Evolutionary conservation across 495 filamentous ascomycete genomes (phyloP).

Genomic region (Trichoderma gamsii): DNA sequence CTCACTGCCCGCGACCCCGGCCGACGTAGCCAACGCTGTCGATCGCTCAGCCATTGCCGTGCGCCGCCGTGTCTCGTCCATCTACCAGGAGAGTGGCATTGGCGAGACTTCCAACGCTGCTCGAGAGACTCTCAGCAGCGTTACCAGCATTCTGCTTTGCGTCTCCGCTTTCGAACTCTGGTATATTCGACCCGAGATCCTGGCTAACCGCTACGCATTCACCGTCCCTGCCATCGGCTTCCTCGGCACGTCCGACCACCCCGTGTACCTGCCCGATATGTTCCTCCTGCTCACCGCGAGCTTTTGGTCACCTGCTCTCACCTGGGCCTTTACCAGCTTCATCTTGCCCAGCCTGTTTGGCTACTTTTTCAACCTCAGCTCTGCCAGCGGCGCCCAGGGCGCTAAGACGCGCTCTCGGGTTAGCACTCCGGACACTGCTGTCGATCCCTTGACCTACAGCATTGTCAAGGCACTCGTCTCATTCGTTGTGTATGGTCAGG

Average conservation of each 20-base stretch:
- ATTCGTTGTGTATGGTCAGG: conserved; percentile 69
- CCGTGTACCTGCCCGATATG: conserved; percentile 69
- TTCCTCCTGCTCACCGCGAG: conserved; percentile 67
- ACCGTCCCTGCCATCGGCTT: conserved; percentile 57
- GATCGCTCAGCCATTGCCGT: conserved; percentile 65
- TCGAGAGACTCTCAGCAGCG: conserved; percentile 62
- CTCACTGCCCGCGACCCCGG: conserved; percentile 74
- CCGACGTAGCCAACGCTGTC: conserved; percentile 74
- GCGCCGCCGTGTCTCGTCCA: conserved; percentile 44
- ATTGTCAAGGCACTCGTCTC: conserved; percentile 74
- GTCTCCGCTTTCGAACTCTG: conserved; percentile 59
- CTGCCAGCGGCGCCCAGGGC: conserved; percentile 26
- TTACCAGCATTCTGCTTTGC: conserved; percentile 58
- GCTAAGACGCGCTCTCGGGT: conserved; percentile 27
- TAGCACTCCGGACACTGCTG: conserved; percentile 40
- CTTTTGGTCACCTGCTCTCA: conserved; percentile 76
- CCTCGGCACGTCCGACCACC: conserved; percentile 41
- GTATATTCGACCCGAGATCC: conserved; percentile 52
- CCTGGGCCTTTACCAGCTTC: conserved; percentile 71
- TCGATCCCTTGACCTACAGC: conserved; percentile 86
- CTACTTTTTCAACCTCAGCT: conserved; percentile 82
- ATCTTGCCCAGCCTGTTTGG: conserved; percentile 62
- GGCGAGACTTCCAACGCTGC: conserved; percentile 50
- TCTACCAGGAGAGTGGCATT: conserved; percentile 46
- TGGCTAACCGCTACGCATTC: conserved; percentile 64